These are phyloP conservation scores for Trichothecium sympodiale DNA, from an alignment of 2,329 filamentous ascomycete genomes.

Conservation along the genomic window DNA sequence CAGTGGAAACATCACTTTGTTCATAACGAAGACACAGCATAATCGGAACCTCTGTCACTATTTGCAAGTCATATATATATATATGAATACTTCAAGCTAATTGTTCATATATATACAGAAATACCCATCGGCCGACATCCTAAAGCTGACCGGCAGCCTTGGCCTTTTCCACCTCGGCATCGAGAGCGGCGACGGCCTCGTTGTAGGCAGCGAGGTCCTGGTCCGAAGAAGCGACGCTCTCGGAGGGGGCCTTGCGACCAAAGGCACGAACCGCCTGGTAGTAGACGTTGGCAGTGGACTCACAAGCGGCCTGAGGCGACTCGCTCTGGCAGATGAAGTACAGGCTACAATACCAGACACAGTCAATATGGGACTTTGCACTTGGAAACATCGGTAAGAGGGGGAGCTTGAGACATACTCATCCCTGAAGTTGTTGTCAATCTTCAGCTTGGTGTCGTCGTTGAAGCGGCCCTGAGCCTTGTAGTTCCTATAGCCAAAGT, in stretches of 20 bases:
- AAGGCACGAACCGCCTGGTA: slow-evolving; percentile 19
- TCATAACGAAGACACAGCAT: too few relatives aligned
- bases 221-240: neutral
- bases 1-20: too few relatives aligned
- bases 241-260: slow-evolving; percentile 6
- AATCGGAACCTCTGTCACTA: too few relatives aligned
- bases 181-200: slow-evolving; percentile 2
- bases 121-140: too few relatives aligned
- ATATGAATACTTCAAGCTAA: too few relatives aligned
- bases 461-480: slow-evolving; percentile 20
- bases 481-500: slow-evolving; percentile 16
- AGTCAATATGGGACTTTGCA: neutral
- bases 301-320: slow-evolving; percentile 10
- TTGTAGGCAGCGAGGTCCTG: neutral
- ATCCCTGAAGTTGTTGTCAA: slow-evolving; percentile 25
- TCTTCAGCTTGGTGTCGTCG: slow-evolving; percentile 3
- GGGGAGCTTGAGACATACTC: slow-evolving; percentile 15
- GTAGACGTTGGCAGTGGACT: slow-evolving; percentile 19
- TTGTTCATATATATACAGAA: too few relatives aligned
- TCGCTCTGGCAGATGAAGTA: slow-evolving; percentile 16
- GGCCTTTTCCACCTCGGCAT: slow-evolving; percentile 2
- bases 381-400: too few relatives aligned
- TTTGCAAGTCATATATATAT: too few relatives aligned
- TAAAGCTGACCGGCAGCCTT: neutral
- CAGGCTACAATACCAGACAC: slow-evolving; percentile 10